Conservation (phyloP, 306 rosid genomes). For the Gastrolobium bilobum region DNA sequence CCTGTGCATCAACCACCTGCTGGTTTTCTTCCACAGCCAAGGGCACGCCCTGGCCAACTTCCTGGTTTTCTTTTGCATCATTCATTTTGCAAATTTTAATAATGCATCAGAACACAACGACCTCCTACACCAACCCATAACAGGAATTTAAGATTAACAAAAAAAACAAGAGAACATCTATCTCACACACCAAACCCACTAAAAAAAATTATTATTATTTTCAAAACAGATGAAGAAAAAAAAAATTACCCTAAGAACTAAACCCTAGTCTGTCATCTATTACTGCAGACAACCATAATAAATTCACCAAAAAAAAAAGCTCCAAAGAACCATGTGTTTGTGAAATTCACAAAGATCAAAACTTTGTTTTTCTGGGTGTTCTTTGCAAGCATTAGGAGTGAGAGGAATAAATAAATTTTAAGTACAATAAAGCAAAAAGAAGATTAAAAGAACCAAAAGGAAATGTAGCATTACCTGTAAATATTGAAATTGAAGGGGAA, state of each 20-base stretch:
- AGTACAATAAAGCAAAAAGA: not conserved
- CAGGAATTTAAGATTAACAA: not conserved
- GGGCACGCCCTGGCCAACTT: constrained; percentile 44
- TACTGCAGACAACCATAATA: not conserved
- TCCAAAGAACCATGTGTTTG: constrained; percentile 2
- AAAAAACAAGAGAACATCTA: not conserved
- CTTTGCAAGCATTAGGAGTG: constrained; percentile 22
- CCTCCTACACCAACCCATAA: constrained; percentile 45
- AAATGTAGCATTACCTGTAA: constrained; percentile 48
- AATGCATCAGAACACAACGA: constrained; percentile 43
- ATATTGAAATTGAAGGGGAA: constrained; percentile 34
- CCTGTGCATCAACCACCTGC: constrained; percentile 43
- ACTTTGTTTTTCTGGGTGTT: not conserved
- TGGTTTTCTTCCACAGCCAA: constrained; percentile 48
- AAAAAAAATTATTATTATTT: not conserved
- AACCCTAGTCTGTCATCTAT: constrained; percentile 50
- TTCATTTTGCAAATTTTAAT: constrained; percentile 65
- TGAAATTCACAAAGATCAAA: constrained; percentile 30
- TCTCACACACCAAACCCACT: not conserved
- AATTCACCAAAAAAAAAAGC: constrained; percentile 6
- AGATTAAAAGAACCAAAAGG: not conserved
- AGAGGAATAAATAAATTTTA: not conserved
- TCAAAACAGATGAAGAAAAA: not conserved
- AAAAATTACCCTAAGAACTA: not conserved
- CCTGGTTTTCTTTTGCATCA: constrained; percentile 63